These are phyloP conservation scores for Mortierella sp. DNA, from an alignment of 371 early-diverging fungal species.

Conservation along the genomic window DNA sequence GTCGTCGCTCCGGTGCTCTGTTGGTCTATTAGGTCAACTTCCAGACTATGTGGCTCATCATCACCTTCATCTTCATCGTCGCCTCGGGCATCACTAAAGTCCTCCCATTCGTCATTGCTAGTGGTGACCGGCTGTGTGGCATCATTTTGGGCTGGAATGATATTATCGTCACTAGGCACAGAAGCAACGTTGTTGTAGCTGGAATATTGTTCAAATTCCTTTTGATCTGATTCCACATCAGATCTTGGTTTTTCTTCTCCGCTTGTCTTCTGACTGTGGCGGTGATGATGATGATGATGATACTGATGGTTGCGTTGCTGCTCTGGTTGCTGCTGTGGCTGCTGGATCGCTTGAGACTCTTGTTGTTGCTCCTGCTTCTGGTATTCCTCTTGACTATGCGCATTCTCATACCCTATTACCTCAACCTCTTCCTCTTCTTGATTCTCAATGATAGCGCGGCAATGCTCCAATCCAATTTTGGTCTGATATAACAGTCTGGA, in stretches of 20 bases:
- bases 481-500: slow-evolving; percentile 66
- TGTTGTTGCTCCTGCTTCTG: not conserved
- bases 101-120: not conserved
- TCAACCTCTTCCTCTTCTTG: slow-evolving; percentile 18
- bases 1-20: not conserved
- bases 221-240: not conserved
- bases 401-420: not conserved
- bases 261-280: not conserved
- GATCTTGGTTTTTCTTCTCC: not conserved
- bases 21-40: not conserved
- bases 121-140: not conserved
- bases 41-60: not conserved
- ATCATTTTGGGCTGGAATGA: not conserved
- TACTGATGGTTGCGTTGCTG: slow-evolving; percentile 6
- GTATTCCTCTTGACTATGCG: not conserved
- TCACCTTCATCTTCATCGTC: slow-evolving; percentile 3
- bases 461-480: slow-evolving; percentile 70
- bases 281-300: slow-evolving; percentile 11
- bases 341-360: not conserved
- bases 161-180: no score
- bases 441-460: slow-evolving; percentile 54
- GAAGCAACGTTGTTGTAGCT: no score
- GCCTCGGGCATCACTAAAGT: not conserved
- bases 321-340: not conserved
- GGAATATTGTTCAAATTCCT: not conserved